These are phyloP conservation scores for Macaranga tanarius DNA, from an alignment of 441 rosid genomes.

Conservation along the genomic window DNA sequence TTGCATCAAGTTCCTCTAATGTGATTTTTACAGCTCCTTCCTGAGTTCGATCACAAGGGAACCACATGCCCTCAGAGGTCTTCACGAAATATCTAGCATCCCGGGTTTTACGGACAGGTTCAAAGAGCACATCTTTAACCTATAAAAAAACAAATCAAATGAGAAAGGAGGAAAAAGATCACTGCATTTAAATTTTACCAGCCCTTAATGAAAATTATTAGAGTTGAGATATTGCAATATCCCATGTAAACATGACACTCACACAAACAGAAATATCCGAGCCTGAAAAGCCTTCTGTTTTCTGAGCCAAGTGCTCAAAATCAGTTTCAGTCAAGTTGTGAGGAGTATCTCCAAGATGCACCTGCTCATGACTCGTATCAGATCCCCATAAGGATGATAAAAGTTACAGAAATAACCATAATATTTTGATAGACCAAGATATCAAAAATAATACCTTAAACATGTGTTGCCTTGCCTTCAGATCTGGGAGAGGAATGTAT, in stretches of 20 bases:
- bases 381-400: constrained; percentile 13
- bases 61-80: constrained; percentile 64
- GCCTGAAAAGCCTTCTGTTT: constrained; percentile 90
- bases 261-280: constrained; percentile 97
- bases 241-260: constrained; percentile 33
- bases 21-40: constrained; percentile 73
- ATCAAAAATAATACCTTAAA: constrained; percentile 57
- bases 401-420: background rate
- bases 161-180: constrained; percentile 9
- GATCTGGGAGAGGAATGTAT: constrained; percentile 93
- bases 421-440: constrained; percentile 3
- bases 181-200: background rate
- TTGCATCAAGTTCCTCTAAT: constrained; percentile 80
- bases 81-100: constrained; percentile 82
- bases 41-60: constrained; percentile 90
- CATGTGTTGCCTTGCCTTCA: constrained; percentile 90
- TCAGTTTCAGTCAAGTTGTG: constrained; percentile 78
- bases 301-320: constrained; percentile 73
- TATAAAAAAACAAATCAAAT: constrained; percentile 25
- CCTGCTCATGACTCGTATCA: constrained; percentile 40
- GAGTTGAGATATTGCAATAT: constrained; percentile 5
- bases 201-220: background rate
- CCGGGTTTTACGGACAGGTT: constrained; percentile 91
- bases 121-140: constrained; percentile 96
- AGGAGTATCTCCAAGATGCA: constrained; percentile 95